A percentile compares a stretch with the other conserved stretches of the same genome.
These are phyloP conservation scores for Endotrypanum monterogeii DNA, from an alignment of 208 protist species.

Conservation along the genomic window DNA sequence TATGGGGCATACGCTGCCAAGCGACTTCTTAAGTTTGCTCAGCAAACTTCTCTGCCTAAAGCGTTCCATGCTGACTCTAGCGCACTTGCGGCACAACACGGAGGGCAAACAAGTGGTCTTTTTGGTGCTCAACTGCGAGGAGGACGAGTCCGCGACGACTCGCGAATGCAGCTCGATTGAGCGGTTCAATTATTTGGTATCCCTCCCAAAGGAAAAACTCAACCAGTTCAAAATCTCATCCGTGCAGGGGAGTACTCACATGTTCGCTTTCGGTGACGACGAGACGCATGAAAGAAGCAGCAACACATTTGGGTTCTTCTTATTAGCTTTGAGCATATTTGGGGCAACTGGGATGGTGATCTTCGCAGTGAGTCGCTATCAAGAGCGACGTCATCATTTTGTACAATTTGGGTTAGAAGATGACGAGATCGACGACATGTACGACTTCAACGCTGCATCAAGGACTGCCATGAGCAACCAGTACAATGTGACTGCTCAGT, in stretches of 20 bases:
- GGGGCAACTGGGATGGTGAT: conserved; percentile 34
- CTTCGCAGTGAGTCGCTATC: conserved; percentile 66
- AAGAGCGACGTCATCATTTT: conserved; percentile 75
- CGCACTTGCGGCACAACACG: conserved; percentile 33
- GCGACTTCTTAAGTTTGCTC: conserved; percentile 30
- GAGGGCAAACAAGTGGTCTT: conserved; percentile 44
- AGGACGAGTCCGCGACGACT: conserved; percentile 6
- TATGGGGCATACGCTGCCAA: conserved; percentile 18
- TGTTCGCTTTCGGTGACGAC: conserved; percentile 34
- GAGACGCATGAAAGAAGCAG: background rate
- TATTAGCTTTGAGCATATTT: conserved; percentile 13
- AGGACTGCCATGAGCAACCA: conserved; percentile 10
- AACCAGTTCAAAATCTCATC: conserved; percentile 22
- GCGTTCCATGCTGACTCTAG: conserved; percentile 34
- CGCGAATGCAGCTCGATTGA: conserved; percentile 50
- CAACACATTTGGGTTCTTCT: conserved; percentile 3
- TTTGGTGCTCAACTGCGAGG: conserved; percentile 63
- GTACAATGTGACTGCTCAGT: conserved; percentile 3
- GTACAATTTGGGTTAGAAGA: conserved; percentile 75
- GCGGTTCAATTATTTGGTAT: conserved; percentile 62
- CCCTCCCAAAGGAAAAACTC: background rate
- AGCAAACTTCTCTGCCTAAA: conserved; percentile 59
- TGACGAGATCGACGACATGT: conserved; percentile 85
- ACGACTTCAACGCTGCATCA: conserved; percentile 34
- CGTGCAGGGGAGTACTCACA: conserved; percentile 21